These are phyloP conservation scores for Cyberlindnera mississippiensis DNA, from an alignment of 805 yeast genomes.

Conservation along the genomic window DNA sequence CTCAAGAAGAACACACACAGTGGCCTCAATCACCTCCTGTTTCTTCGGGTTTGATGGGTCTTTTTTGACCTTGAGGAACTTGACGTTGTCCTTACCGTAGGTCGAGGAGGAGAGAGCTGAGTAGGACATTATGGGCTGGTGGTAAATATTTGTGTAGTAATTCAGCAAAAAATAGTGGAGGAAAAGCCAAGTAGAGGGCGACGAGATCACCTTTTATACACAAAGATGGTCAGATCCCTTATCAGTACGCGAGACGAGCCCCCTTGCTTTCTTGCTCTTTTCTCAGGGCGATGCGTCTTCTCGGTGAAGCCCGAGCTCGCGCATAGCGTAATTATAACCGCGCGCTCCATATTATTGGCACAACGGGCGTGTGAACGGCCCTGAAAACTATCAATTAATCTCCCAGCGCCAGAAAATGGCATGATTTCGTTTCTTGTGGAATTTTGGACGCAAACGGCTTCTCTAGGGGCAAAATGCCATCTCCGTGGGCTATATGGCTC, in stretches of 20 bases:
- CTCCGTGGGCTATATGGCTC: no score
- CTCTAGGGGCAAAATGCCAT: no score
- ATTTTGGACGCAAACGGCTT: no score
- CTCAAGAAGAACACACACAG: constrained; percentile 67
- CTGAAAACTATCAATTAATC: no score
- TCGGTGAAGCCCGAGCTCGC: constrained; percentile 14
- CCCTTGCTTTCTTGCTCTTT: constrained; percentile 3
- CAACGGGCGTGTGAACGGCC: no score
- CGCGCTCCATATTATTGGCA: no score
- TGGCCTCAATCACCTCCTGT: constrained; percentile 84
- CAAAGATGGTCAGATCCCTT: not conserved
- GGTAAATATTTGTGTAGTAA: not conserved
- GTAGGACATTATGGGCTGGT: constrained; percentile 18
- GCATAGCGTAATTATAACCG: not conserved
- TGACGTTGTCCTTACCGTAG: constrained; percentile 92
- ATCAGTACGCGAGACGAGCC: constrained; percentile 1
- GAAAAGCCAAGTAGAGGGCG: no score
- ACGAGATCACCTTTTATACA: constrained; percentile 4
- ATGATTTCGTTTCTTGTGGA: no score
- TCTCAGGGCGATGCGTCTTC: constrained; percentile 3
- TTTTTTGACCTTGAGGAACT: constrained; percentile 83
- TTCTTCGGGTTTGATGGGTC: constrained; percentile 65
- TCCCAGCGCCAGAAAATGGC: no score
- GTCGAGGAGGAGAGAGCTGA: constrained; percentile 43
- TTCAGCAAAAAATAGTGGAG: no score